Evolutionary conservation across 352 stramenopile genomes (phyloP).

Genomic region (Pythium sp.): DNA sequence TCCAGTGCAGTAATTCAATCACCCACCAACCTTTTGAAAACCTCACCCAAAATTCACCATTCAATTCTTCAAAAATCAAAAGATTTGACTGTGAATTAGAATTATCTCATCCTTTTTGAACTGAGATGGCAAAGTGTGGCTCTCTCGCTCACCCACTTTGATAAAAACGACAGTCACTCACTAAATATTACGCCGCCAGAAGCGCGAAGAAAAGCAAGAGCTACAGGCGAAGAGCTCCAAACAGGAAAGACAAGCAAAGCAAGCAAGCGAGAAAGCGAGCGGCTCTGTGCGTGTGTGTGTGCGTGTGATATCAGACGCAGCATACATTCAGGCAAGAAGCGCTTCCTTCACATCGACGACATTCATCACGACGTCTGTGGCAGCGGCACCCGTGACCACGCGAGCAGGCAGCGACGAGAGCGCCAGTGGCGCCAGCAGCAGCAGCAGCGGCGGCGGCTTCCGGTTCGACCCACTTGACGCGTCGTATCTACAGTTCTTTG

Average conservation of each 20-base stretch:
- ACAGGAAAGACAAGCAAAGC: not conserved
- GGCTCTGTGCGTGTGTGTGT: slow-evolving; percentile 1
- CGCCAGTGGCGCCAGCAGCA: slow-evolving; percentile 14
- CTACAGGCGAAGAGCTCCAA: not conserved
- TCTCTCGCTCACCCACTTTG: not conserved
- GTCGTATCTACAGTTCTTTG: slow-evolving; percentile 14
- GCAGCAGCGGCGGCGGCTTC: slow-evolving; percentile 14
- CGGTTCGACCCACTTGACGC: slow-evolving; percentile 18
- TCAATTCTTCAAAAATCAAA: not conserved
- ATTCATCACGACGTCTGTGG: slow-evolving; percentile 38
- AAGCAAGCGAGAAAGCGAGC: not conserved
- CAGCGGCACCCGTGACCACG: slow-evolving; percentile 16
- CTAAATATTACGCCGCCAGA: slow-evolving; percentile 8
- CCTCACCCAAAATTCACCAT: not conserved
- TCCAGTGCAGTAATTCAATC: not conserved
- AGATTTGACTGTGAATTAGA: not conserved
- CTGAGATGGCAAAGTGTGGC: slow-evolving; percentile 5
- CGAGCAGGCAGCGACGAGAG: slow-evolving; percentile 19
- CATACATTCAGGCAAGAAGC: not conserved
- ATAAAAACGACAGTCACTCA: slow-evolving; percentile 17
- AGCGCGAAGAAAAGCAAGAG: slow-evolving; percentile 13
- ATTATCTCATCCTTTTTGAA: not conserved
- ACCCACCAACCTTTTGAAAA: not conserved
- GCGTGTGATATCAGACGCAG: not conserved
- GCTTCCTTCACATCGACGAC: not conserved